These are phyloP conservation scores for Bauhinia variegata DNA, from an alignment of 306 rosid species.

Conservation along the genomic window DNA sequence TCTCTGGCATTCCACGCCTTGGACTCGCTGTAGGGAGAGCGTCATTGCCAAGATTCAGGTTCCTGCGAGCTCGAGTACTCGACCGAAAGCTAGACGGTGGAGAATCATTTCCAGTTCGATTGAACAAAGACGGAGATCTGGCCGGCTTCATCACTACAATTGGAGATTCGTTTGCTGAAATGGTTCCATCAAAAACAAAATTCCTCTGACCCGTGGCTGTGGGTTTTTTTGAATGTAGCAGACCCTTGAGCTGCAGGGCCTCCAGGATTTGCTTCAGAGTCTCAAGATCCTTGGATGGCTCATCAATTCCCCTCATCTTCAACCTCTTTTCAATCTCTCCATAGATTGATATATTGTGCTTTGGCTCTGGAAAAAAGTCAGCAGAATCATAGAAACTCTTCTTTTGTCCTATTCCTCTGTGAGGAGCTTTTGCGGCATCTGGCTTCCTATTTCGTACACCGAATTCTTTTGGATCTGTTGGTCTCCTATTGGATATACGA, in stretches of 20 bases:
- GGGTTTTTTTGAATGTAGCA: conserved; percentile 66
- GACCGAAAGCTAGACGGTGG: conserved; percentile 55
- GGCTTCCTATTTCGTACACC: conserved; percentile 35
- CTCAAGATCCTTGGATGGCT: conserved; percentile 71
- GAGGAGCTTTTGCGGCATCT: conserved; percentile 36
- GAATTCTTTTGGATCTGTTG: conserved; percentile 44
- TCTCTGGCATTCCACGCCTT: conserved; percentile 45
- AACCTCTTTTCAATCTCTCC: conserved; percentile 73
- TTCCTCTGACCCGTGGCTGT: conserved; percentile 42
- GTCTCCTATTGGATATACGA: conserved; percentile 40
- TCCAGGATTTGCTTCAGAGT: conserved; percentile 79
- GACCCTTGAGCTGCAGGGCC: conserved; percentile 90
- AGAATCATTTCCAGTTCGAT: conserved; percentile 54
- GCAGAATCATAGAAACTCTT: conserved; percentile 81
- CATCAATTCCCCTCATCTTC: conserved; percentile 78
- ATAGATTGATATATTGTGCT: conserved; percentile 55
- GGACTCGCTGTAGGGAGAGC: conserved; percentile 38
- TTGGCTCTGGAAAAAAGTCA: conserved; percentile 83
- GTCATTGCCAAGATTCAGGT: conserved; percentile 26
- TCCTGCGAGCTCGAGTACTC: conserved; percentile 49
- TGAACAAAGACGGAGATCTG: conserved; percentile 41
- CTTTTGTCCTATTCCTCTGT: conserved; percentile 61
- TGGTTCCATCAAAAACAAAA: conserved; percentile 43
- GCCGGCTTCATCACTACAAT: conserved; percentile 69
- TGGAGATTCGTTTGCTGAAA: conserved; percentile 54